phyloP scores from a whole-genome alignment of 176 grass and related monocot genomes.

The Oryza meyeriana region DNA sequence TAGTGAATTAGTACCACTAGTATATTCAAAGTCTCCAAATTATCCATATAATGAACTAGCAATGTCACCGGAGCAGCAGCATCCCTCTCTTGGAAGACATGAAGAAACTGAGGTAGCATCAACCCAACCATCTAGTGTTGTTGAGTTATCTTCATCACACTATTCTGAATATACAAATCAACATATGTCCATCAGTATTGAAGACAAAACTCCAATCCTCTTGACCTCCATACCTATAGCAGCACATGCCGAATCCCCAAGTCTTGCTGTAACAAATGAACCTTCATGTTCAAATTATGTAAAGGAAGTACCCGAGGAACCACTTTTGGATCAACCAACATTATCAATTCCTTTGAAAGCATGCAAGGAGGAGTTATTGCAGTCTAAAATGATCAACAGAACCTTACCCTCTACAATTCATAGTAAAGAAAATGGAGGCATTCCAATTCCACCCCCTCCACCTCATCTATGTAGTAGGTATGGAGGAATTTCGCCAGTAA shows the following conservation, averaged over 20 bases:
- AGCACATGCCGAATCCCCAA: neutral
- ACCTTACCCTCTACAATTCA: neutral
- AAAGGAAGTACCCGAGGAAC: neutral
- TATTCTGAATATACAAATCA: conserved; percentile 2
- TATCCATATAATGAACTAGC: conserved; percentile 1
- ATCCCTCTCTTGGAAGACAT: neutral
- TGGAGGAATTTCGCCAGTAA: neutral
- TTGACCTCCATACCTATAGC: neutral
- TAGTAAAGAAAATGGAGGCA: conserved; percentile 23
- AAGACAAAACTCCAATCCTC: neutral
- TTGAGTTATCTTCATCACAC: conserved; percentile 19
- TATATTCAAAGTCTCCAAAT: conserved; percentile 12
- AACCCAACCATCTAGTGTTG: neutral
- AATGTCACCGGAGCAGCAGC: neutral
- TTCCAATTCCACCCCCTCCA: conserved; percentile 34
- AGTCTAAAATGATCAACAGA: conserved; percentile 3
- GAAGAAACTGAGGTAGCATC: neutral
- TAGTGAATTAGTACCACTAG: neutral
- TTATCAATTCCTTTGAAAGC: conserved; percentile 14
- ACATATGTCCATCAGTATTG: neutral
- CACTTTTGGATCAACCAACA: conserved; percentile 1
- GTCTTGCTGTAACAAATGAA: conserved; percentile 10
- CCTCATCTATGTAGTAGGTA: neutral
- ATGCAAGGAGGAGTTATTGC: conserved; percentile 22
- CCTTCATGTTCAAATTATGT: conserved; percentile 21